These are phyloP conservation scores for Candida sanyaensis DNA, from an alignment of 1,139 yeast species.

Conservation along the genomic window DNA sequence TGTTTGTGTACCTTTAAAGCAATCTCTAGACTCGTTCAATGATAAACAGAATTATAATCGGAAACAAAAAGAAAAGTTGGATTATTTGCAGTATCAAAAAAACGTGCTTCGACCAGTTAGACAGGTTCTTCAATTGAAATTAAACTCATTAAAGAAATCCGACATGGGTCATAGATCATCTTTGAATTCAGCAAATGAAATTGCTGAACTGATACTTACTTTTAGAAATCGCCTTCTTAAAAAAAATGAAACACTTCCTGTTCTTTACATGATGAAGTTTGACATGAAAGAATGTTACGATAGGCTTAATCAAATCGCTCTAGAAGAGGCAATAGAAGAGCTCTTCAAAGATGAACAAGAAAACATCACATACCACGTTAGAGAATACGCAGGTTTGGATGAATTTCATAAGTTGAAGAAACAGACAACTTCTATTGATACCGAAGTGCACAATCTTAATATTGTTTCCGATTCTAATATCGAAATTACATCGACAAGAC, in stretches of 20 bases:
- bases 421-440: conserved; percentile 10
- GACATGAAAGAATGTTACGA: conserved; percentile 85
- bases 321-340: conserved; percentile 32
- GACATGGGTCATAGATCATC: conserved; percentile 8
- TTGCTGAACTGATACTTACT: conserved; percentile 20
- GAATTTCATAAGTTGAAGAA: conserved; percentile 8
- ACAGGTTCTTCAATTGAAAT: conserved; percentile 15
- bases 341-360: conserved; percentile 24
- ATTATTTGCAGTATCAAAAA: conserved; percentile 19
- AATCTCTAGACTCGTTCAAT: conserved; percentile 15
- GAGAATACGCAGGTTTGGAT: conserved; percentile 12
- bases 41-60: conserved; percentile 6
- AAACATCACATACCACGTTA: conserved; percentile 16
- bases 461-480: not conserved
- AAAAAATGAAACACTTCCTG: conserved; percentile 28
- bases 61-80: conserved; percentile 15
- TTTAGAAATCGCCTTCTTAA: conserved; percentile 18
- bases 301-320: conserved; percentile 56
- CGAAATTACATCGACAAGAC: not conserved
- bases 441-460: conserved; percentile 11
- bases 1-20: conserved; percentile 56
- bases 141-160: conserved; percentile 18
- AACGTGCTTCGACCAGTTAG: conserved; percentile 26
- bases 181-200: conserved; percentile 29
- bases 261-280: conserved; percentile 61